These are phyloP conservation scores for Rutidosis leptorrhynchoides DNA, from an alignment of 129 eudicot genomes.

Conservation along the genomic window DNA sequence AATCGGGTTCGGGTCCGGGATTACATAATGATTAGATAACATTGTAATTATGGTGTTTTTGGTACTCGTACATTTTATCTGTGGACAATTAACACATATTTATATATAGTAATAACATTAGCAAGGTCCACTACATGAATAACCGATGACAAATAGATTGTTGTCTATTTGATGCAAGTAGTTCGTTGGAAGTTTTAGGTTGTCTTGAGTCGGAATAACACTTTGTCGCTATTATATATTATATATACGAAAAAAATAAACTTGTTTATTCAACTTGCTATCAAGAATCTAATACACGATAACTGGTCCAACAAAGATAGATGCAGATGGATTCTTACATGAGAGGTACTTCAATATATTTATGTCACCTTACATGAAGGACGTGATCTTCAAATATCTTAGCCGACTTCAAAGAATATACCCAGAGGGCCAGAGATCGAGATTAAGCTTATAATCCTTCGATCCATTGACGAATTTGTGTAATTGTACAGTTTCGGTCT, in stretches of 20 bases:
- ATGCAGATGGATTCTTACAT: conserved; percentile 15
- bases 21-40: too few species aligned
- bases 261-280: conserved; percentile 4
- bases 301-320: conserved; percentile 19
- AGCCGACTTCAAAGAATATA: not conserved
- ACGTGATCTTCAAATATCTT: not conserved
- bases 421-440: not conserved
- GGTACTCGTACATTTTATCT: too few species aligned
- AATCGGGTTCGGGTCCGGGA: too few species aligned
- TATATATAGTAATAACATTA: too few species aligned
- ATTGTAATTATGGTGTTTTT: too few species aligned
- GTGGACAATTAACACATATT: too few species aligned
- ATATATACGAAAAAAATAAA: too few species aligned
- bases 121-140: too few species aligned
- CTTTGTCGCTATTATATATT: not conserved
- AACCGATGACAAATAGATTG: too few species aligned
- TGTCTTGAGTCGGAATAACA: conserved; percentile 3
- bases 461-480: not conserved
- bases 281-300: conserved; percentile 14
- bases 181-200: too few species aligned
- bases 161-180: too few species aligned
- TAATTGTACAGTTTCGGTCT: not conserved
- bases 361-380: not conserved
- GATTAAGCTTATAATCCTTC: conserved; percentile 9
- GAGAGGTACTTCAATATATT: not conserved